Evolutionary conservation across 2,329 filamentous ascomycete genomes (phyloP), one percentile per base, ranked within the genome.

Genomic region (Cladosporium sp.): DNA sequence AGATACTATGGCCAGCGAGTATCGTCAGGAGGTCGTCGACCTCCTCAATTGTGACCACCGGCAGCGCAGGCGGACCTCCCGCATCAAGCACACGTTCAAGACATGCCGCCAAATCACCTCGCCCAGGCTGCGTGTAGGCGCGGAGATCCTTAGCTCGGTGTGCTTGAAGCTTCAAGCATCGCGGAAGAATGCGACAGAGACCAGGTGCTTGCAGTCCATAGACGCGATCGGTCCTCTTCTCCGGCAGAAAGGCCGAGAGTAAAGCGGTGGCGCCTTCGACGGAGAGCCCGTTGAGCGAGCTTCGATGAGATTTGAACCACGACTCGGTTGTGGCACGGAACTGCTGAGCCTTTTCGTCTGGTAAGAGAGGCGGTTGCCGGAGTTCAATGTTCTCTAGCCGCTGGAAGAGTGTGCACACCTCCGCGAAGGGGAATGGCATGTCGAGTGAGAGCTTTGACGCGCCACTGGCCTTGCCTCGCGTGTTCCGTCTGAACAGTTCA

Each of bases 211-310:
- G 81, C 1, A 95, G 74, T 35, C 77, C 79, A 65, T 91, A 95
- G 2, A 92, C 86, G 28, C 89, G 80, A 64, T 95, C 89, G 2
- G 82, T 84, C 49, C 89, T 78, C 58, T 79, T 83, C 57, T 90
- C 84, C 0, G 90, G 89, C 0, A 95, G 78, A 0, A 96, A 70
- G 2, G 85, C 84, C 1, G 87, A 91, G 0, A 95, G 73, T 1
- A 95, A 71, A 2, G 87, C 85, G 1, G 80, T 72, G 1, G 77
- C 73, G 61, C 59, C 59, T 9, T 84, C 73, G 1, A 80, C 81
- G 28, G 78, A 74, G 7, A 79, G 70, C 0, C 76, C 73, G 63
- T 84, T 72, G 13, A 95, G 76, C 1, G 70, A 68, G 13, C 69
- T 67, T 4, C 80, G 79, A 65, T 95, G 80, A 1, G 74, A 71